Evolutionary conservation across 768 basidiomycete genomes (phyloP).

Genomic region (Leccinum obscurum): DNA sequence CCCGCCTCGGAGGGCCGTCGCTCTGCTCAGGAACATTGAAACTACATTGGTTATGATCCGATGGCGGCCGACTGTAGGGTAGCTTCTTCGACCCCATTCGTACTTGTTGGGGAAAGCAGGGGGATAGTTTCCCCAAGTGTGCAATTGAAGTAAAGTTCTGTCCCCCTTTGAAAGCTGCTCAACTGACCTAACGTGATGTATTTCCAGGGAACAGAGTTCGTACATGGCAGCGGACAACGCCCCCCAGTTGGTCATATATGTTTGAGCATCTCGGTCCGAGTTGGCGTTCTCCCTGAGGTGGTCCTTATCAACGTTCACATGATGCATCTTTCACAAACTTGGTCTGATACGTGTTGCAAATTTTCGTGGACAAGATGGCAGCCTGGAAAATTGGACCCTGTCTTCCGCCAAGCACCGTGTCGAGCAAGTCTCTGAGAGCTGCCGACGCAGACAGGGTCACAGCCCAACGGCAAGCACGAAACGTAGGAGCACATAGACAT

Average conservation of each 20-base stretch:
- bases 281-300: neutral
- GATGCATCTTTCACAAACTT: neutral
- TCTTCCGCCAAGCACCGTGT: neutral
- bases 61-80: neutral
- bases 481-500: neutral
- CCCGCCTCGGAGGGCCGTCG: neutral
- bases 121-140: neutral
- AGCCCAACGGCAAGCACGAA: neutral
- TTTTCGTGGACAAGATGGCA: neutral
- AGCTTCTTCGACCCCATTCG: neutral
- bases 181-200: neutral
- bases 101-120: neutral
- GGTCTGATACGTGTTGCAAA: neutral
- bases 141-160: neutral
- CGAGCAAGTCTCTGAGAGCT: neutral
- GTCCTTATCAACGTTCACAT: neutral
- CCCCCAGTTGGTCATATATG: neutral
- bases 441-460: neutral
- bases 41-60: neutral
- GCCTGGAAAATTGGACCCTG: neutral
- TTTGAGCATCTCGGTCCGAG: neutral
- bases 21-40: neutral
- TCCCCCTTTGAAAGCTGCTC: neutral
- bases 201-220: neutral
- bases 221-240: neutral